These are phyloP conservation scores for Bipolaris gigantea DNA, from an alignment of 2,329 filamentous ascomycete species.

Conservation along the genomic window DNA sequence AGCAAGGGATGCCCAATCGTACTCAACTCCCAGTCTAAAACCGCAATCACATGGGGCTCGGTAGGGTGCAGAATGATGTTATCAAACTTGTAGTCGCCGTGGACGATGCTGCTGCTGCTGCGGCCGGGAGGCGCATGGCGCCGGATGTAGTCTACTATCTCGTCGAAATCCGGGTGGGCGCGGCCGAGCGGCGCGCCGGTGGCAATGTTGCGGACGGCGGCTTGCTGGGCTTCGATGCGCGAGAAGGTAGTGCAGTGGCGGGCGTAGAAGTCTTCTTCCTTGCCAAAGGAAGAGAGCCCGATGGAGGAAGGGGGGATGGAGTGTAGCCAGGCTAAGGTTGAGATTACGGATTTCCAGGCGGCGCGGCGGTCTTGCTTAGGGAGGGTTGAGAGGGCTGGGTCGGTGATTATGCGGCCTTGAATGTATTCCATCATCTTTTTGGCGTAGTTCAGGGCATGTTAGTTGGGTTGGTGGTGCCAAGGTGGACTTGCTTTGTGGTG, in stretches of 20 bases:
- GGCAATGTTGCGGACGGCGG: slow-evolving; percentile 71
- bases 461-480: background rate
- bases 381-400: slow-evolving; percentile 74
- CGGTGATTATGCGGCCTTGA: slow-evolving; percentile 87
- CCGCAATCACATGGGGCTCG: slow-evolving; percentile 82
- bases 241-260: slow-evolving; percentile 83
- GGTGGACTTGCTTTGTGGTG: background rate
- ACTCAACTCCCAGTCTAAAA: slow-evolving; percentile 97
- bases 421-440: slow-evolving; percentile 82
- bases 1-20: slow-evolving; percentile 91
- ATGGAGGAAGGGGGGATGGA: slow-evolving; percentile 67
- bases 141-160: slow-evolving; percentile 75
- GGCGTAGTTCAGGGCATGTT: background rate
- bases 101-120: slow-evolving; percentile 76
- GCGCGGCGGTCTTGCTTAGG: slow-evolving; percentile 62
- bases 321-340: slow-evolving; percentile 83
- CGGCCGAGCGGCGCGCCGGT: slow-evolving; percentile 67
- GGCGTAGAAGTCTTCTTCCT: slow-evolving; percentile 73
- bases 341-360: slow-evolving; percentile 59
- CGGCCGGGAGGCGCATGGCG: slow-evolving; percentile 69
- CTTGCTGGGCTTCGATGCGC: slow-evolving; percentile 76
- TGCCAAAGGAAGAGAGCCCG: slow-evolving; percentile 73
- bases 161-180: slow-evolving; percentile 74
- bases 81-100: slow-evolving; percentile 89
- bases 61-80: slow-evolving; percentile 74